Evolutionary conservation across 2,329 filamentous ascomycete genomes (phyloP), one percentile per base, ranked within the genome.

Genomic region (Xylariaceae sp.): DNA sequence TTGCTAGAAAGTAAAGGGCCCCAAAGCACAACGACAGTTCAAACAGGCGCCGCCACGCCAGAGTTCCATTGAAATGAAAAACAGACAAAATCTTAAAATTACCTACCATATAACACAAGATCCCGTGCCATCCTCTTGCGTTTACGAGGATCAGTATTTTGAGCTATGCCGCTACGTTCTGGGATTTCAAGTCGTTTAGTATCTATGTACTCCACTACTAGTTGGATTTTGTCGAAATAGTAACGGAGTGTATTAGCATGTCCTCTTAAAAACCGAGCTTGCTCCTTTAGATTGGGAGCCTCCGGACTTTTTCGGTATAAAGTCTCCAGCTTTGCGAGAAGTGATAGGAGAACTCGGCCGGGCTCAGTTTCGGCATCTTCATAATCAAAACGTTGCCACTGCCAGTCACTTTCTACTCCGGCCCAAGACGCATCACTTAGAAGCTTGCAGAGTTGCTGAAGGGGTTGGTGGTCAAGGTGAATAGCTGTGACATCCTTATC

Each of bases 251-350:
- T 47, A 42, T 61, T 56, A 21, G 49, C 46, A 51, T 68, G 52
- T 7, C 63, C 42, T 9, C 56, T 43, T 18, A 68, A 43, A 39
- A 69, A 66, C n/a, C 8, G 26, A 43, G 63, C 67, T 49, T 68
- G 65, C 13, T 58, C 61, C 13, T 29, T n/a, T 9, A 67, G 51
- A 7, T 42, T 39, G 16, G 62, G 60, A 21, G 58, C 60, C 13
- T 40, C 58, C 13, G 63, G 66, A 1, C 54, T 45, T 15, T 50
- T 54, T 21, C 48, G 26, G 21, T 56, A 56, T 6, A 69, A 22
- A 46, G 62, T 65, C 41, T 66, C 64, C 2, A 68, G 53, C 48
- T 64, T 67, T 29, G 29, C 32, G 10, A 66, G 58, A 10, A 64
- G 36, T 18, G 51, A 32, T 2, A 62, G 46, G 36, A 69, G 45